phyloP scores from a whole-genome alignment of 768 basidiomycete species.

The Rhizopogon roseolus region DNA sequence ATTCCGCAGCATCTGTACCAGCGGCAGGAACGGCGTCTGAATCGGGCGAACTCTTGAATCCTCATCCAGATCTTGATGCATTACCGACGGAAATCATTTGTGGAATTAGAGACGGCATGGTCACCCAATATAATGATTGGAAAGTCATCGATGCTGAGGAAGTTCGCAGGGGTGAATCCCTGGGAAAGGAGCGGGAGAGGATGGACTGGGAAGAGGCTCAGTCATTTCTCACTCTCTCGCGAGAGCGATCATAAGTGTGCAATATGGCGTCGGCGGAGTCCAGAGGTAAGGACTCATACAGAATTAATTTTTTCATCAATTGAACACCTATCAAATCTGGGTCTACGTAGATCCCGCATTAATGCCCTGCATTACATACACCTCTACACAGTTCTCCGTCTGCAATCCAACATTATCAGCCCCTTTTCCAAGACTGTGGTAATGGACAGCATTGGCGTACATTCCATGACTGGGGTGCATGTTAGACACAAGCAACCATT shows the following conservation, averaged over 20 bases:
- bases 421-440: constrained; percentile 19
- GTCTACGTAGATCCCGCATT: background rate
- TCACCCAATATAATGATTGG: constrained; percentile 75
- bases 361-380: too few species aligned
- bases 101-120: constrained; percentile 34
- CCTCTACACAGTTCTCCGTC: too few species aligned
- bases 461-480: constrained; percentile 17
- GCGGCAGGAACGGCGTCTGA: background rate
- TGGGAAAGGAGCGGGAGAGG: constrained; percentile 72
- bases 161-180: constrained; percentile 44
- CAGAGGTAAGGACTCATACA: background rate
- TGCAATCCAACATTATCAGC: background rate
- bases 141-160: constrained; percentile 71
- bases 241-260: background rate
- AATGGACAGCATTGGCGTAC: constrained; percentile 21
- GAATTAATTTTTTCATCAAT: background rate
- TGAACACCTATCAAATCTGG: background rate
- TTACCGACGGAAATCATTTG: constrained; percentile 44
- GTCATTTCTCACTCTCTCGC: constrained; percentile 19
- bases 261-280: too few species aligned
- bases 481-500: constrained; percentile 12
- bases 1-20: constrained; percentile 5
- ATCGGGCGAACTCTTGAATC: constrained; percentile 27
- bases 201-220: constrained; percentile 64
- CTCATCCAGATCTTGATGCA: constrained; percentile 35